Evolutionary conservation across 768 basidiomycete genomes (phyloP), one percentile per base, ranked within the genome.

Genomic region (Amanita inopinata): DNA sequence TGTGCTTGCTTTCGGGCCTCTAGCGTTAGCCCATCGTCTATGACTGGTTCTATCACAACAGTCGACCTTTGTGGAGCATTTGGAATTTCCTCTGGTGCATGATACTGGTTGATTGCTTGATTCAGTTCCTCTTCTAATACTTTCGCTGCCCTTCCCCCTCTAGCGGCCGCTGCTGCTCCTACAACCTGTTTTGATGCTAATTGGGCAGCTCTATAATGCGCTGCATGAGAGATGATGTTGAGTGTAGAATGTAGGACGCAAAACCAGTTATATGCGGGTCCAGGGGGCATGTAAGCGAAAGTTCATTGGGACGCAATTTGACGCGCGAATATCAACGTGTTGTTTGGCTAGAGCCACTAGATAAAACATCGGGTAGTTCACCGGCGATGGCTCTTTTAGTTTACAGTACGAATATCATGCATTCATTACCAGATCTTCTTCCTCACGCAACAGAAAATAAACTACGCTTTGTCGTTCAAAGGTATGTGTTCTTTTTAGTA

Each of bases 221-320:
- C 76, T 24, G 78, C 81, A 67, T 78, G 73, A 8, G 71, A 63
- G 25, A 81, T 55, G 42, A 88, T 77, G 43, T 81, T 75, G 40
- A 69, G 63, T 14, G 73, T 60, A 10, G 80, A 74, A 46, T 74
- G 71, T 35, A 74, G 62, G 22, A 83, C 82, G 53, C 80, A 81
- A 43, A 83, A 56, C 76, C 79, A 82, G 66, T 80, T 82, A 62
- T 73, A 85, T 9, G 70, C 71, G 24, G 78, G 71, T 35, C 80
- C 71, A 38, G 82, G 79, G 51, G 81, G 79, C 82, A 85, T 83
- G 7, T 28, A 7, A 28, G 27, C 27, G 27, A n/a, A n/a, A n/a
- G n/a, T n/a, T n/a, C n/a, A n/a, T n/a, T n/a, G n/a, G n/a, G n/a
- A n/a, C n/a, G 27, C 27, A 28, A 28, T 7, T 28, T 6, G 27